Evolutionary conservation across 805 yeast genomes (phyloP), one percentile per base, ranked within the genome.

Genomic region (Suhomyces sp.): DNA sequence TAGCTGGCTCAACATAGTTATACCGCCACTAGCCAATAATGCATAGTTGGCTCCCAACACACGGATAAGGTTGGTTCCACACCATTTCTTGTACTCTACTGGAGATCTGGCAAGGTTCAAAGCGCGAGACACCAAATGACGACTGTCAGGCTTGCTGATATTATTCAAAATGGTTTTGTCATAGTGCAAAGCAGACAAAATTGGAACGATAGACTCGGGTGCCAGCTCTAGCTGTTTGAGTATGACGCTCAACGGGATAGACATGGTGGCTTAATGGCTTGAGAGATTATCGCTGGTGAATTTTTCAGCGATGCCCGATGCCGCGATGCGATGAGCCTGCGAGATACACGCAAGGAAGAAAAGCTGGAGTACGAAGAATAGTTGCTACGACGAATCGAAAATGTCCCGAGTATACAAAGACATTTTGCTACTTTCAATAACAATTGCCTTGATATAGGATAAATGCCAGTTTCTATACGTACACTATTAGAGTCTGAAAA

Each of bases 21-120:
- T 58, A 2, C 83, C 82, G 47, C 77, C 75, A 29, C 59, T 58
- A 13, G 81, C 71, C 44, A 80, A 60, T 5, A 77, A 57, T 5
- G 67, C 60, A 44, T 68, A 71, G 50, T 76, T 62, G 51, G 64
- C 67, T 19, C 54, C 67, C 46, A 84, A 61, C 0, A 83, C 82
- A 39, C 72, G 67, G 10, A 77, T 71, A 6, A 83, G 57, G 57
- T 80, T 82, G 33, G 83, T 75, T 5, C 86, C 89, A 55, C 81
- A 75, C 88, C 89, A 85, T 50, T 80, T 73, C 45, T 69, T 65
- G 46, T 66, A 71, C n/a, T 75, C 72, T 17, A 73, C 68, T 53
- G 73, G 73, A 1, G 82, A 76, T 35, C 72, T 67, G 50, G 79
- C 59, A 43, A 79, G 65, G 57, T 79, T 81, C 60, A 55, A 69